Conservation (phyloP, 176 grass and related monocot species). For the Paspalum vaginatum region DNA sequence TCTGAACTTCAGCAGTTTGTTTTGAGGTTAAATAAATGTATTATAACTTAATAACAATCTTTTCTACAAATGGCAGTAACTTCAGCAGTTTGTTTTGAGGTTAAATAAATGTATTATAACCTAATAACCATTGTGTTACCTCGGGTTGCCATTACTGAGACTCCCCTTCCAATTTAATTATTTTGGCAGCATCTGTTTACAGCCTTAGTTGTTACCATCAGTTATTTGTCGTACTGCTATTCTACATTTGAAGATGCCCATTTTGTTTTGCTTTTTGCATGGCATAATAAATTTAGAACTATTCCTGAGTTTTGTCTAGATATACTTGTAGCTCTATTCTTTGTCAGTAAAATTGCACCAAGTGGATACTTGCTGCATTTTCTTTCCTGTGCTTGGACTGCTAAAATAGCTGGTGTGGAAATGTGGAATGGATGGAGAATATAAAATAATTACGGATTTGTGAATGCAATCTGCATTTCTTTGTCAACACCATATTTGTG, state of each 20-base stretch:
- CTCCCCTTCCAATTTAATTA: not conserved
- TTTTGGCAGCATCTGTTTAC: not conserved
- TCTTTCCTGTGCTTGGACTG: not conserved
- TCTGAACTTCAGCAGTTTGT: not conserved
- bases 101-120: too few relatives aligned
- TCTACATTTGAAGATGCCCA: not conserved
- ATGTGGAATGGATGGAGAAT: not conserved
- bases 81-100: too few relatives aligned
- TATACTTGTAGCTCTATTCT: not conserved
- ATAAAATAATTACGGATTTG: not conserved
- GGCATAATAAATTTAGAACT: not conserved
- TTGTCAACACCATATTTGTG: not conserved
- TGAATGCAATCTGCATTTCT: not conserved
- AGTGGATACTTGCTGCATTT: not conserved
- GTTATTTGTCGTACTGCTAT: not conserved
- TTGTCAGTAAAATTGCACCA: not conserved
- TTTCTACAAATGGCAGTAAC: not conserved
- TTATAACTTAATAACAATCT: not conserved
- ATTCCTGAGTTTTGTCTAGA: not conserved
- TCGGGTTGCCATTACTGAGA: not conserved
- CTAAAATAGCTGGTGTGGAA: not conserved
- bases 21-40: constrained; percentile 1
- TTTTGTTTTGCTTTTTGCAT: not conserved
- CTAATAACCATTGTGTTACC: not conserved
- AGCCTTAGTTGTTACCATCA: not conserved